Evolutionary conservation across 441 rosid species (phyloP), one percentile per base, ranked within the genome.

Genomic region (Melastoma candidum): DNA sequence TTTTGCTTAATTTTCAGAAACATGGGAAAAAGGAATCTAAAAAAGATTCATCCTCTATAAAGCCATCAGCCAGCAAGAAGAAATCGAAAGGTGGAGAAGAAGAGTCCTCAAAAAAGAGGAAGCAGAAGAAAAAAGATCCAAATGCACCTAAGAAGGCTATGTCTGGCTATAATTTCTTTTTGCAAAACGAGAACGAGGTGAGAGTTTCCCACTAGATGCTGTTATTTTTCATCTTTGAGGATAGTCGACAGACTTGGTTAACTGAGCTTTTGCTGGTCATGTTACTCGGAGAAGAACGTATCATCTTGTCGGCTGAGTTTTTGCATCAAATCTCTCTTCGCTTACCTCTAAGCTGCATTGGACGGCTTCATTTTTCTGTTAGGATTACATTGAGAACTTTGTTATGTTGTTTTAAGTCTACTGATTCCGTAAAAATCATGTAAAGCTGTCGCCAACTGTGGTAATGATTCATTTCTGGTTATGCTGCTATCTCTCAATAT

Each of bases 91-190:
- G 75, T 7, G 78, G 71, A 53, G 87, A 76, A 25, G 97, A 84
- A 66, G 92, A 84, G 3, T 71, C 79, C 39, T 68, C 77, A 47
- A 93, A 81, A 80, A 89, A 78, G 86, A 93, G 68, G 66, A 88
- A 84, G 56, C 84, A 60, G 62, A 88, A 85, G 69, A 85, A 81
- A 73, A 93, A 93, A 71, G 98, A 93, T 78, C 98, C 98, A 6
- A 93, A 89, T 65, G 97, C 98, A 50, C 97, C 98, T 12, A 89
- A 86, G 72, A 76, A 79, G 63, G 90, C 98, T 0, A 63, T 79
- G 81, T 71, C 90, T 61, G 87, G 86, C 65, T 93, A 74, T 77
- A 74, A 84, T 74, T 79, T 65, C 78, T 93, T 84, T 75, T 81
- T 85, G 14, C 88, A 81, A 61, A 74, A 64, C 70, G 97, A 93